Conservation (phyloP, 257 asterid genomes). For the Jasminum sambac region DNA sequence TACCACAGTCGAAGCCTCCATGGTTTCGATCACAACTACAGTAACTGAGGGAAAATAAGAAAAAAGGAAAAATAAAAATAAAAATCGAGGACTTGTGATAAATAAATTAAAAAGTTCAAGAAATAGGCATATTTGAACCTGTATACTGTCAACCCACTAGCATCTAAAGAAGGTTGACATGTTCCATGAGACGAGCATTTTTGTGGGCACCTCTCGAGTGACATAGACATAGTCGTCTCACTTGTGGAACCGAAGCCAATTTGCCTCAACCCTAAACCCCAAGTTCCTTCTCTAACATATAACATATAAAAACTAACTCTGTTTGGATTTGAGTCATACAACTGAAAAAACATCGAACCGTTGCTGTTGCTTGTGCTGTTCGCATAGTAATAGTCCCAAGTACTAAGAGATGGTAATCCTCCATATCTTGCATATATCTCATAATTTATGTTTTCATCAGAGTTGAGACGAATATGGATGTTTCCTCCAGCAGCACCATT, state of each 20-base stretch:
- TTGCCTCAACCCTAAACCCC: conserved; percentile 85
- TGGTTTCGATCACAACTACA: conserved; percentile 83
- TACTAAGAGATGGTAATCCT: conserved; percentile 73
- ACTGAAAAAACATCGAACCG: conserved; percentile 86
- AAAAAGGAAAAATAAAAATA: conserved; percentile 18
- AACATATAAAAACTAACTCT: conserved; percentile 67
- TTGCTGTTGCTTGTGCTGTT: conserved; percentile 76
- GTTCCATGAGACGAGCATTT: conserved; percentile 83
- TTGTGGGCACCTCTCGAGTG: conserved; percentile 85
- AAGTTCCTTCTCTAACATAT: conserved; percentile 74
- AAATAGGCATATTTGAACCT: conserved; percentile 46
- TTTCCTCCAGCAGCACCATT: conserved; percentile 80
- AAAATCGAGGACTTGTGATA: neutral
- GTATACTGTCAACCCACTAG: conserved; percentile 71
- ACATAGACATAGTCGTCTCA: conserved; percentile 58
- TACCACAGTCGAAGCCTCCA: conserved; percentile 94
- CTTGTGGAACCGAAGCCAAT: conserved; percentile 27
- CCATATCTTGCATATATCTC: conserved; percentile 83
- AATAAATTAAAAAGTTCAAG: conserved; percentile 3
- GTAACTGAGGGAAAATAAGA: conserved; percentile 48
- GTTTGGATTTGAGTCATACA: conserved; percentile 61
- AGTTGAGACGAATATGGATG: conserved; percentile 58
- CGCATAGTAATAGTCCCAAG: conserved; percentile 78
- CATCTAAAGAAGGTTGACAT: conserved; percentile 64
- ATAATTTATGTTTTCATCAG: conserved; percentile 50